A percentile compares a stretch with the other conserved stretches of the same genome.
These are phyloP conservation scores for Kockiozyma suomiensis DNA, from an alignment of 805 yeast genomes.

Conservation along the genomic window DNA sequence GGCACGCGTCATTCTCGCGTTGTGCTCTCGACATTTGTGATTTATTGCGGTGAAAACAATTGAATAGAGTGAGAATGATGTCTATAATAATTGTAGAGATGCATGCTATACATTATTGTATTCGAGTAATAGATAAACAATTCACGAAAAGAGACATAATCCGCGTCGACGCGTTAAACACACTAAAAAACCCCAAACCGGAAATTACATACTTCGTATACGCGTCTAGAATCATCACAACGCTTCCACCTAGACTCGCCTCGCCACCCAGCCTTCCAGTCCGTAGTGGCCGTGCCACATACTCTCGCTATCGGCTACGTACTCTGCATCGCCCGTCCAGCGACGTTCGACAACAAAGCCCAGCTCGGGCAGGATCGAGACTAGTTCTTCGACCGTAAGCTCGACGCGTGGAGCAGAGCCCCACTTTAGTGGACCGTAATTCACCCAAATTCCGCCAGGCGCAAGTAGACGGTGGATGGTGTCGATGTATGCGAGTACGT, in stretches of 20 bases:
- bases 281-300: slow-evolving; percentile 40
- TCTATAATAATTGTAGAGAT: neutral
- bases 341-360: slow-evolving; percentile 59
- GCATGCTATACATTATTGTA: neutral
- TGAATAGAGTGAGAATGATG: neutral
- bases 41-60: too few species aligned
- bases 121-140: neutral
- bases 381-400: slow-evolving; percentile 69
- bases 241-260: neutral
- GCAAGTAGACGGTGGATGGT: slow-evolving; percentile 55
- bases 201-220: too few species aligned
- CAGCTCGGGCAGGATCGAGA: slow-evolving; percentile 51
- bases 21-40: too few species aligned
- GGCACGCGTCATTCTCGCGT: slow-evolving; percentile 8
- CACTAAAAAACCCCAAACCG: neutral
- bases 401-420: slow-evolving; percentile 80
- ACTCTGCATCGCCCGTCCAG: slow-evolving; percentile 39
- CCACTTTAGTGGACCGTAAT: slow-evolving; percentile 89
- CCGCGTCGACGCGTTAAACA: neutral
- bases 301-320: slow-evolving; percentile 40
- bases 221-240: neutral
- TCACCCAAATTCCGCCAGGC: slow-evolving; percentile 74
- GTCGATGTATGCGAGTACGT: slow-evolving; percentile 73
- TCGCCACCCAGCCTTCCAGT: slow-evolving; percentile 36
- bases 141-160: neutral